Percentiles rank a stretch among this genome's conserved stretches.
phyloP scores from a whole-genome alignment of 371 early-diverging fungal genomes.

The Syncephalastrum sp. region DNA sequence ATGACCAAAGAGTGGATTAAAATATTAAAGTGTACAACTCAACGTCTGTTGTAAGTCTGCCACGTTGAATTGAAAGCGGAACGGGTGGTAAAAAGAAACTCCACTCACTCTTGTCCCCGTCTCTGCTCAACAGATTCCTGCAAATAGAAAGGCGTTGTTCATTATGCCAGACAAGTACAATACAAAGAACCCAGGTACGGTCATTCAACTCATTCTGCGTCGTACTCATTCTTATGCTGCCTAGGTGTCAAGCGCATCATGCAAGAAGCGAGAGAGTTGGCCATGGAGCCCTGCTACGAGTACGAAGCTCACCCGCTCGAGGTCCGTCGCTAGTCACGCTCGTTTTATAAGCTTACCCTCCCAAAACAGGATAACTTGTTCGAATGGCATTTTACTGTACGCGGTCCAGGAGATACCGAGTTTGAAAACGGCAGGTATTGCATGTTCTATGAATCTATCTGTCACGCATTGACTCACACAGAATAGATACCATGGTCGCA shows the following conservation, averaged over 20 bases:
- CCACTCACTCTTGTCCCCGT: no score
- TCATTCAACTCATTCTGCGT: background rate
- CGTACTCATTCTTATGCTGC: no score
- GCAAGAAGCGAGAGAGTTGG: constrained; percentile 67
- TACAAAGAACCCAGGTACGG: constrained; percentile 17
- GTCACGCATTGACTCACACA: background rate
- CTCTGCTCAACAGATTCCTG: no score
- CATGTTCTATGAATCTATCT: no score
- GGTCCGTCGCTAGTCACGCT: constrained; percentile 25
- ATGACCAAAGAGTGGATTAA: background rate
- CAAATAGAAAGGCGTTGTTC: background rate
- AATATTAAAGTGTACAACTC: no score
- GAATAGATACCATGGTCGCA: constrained; percentile 71
- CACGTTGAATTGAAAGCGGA: no score
- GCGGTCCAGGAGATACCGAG: constrained; percentile 86
- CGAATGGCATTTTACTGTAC: constrained; percentile 94
- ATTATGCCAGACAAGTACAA: constrained; percentile 13
- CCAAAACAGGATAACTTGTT: constrained; percentile 69
- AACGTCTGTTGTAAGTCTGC: no score
- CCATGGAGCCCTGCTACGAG: constrained; percentile 51
- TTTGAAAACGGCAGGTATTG: constrained; percentile 78
- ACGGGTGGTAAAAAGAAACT: no score
- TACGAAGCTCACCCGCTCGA: constrained; percentile 65
- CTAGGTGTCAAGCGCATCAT: constrained; percentile 67
- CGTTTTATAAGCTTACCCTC: background rate